Percentiles rank a stretch among this genome's conserved stretches.
Evolutionary conservation across 208 protist species (phyloP).

Genomic region (Acanthamoeba polyphaga): DNA sequence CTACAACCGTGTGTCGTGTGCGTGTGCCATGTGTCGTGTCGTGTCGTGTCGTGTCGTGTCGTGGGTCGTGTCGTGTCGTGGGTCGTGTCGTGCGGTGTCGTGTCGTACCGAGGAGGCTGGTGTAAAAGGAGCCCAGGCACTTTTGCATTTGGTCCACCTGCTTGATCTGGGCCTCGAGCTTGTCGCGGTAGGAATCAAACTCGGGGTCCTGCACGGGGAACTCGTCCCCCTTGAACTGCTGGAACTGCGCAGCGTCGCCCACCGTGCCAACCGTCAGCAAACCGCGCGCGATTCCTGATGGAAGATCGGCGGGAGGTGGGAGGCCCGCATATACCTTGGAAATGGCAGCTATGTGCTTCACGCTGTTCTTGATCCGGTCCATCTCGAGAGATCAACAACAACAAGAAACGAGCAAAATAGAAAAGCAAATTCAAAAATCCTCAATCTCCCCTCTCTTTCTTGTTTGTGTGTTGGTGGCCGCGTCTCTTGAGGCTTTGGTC

Average conservation of each 20-base stretch:
- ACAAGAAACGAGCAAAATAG: neutral
- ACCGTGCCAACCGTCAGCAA: no score
- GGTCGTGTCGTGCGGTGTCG: neutral
- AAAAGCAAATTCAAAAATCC: neutral
- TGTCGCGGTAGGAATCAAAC: neutral
- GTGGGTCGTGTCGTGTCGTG: neutral
- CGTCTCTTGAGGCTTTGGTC: no score
- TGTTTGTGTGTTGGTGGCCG: no score
- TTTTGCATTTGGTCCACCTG: conserved; percentile 26
- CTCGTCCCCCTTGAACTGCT: conserved; percentile 17
- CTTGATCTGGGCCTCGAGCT: neutral
- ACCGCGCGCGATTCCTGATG: no score
- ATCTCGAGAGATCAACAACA: neutral
- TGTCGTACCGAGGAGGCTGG: conserved; percentile 11
- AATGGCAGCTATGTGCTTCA: neutral
- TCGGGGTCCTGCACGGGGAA: neutral
- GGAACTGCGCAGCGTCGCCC: neutral
- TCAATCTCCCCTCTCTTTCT: no score
- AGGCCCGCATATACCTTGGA: neutral
- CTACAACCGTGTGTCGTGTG: neutral
- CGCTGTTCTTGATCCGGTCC: neutral
- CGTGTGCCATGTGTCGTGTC: neutral
- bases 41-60: neutral
- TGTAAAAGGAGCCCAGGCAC: neutral
- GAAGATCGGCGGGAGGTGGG: neutral